Percentiles rank a stretch among this genome's conserved stretches.
phyloP scores from a whole-genome alignment of 2,329 filamentous ascomycete genomes.

The Iodosphaeria phyllophila region DNA sequence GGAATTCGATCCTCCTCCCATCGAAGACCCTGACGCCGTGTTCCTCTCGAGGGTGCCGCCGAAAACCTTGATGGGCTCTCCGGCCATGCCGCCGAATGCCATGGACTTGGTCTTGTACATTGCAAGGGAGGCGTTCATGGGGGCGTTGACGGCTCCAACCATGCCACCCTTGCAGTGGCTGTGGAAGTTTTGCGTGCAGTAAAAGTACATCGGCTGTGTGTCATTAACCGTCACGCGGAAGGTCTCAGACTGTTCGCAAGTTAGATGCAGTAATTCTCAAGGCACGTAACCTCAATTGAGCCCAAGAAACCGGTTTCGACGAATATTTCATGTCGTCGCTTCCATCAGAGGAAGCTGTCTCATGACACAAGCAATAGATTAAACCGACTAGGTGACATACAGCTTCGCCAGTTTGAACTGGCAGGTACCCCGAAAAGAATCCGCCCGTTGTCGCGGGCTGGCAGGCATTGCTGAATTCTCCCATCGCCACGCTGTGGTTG shows the following conservation, averaged over 20 bases:
- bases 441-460: slow-evolving; percentile 13
- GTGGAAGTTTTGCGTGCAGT: slow-evolving; percentile 21
- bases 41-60: too few species aligned
- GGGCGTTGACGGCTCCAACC: slow-evolving; percentile 18
- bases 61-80: not conserved
- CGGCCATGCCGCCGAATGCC: not conserved
- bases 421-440: slow-evolving; percentile 21
- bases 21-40: too few species aligned
- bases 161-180: slow-evolving; percentile 26
- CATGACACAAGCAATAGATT: too few species aligned
- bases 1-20: too few species aligned
- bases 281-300: not conserved
- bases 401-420: not conserved
- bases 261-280: not conserved
- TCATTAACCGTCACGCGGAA: slow-evolving; percentile 26
- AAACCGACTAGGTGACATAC: not conserved
- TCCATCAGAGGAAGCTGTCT: too few species aligned
- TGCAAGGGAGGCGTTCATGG: slow-evolving; percentile 16
- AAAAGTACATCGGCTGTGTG: slow-evolving; percentile 28
- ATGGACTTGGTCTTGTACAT: slow-evolving; percentile 13
- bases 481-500: slow-evolving; percentile 22
- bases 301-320: too few species aligned
- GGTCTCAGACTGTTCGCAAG: slow-evolving; percentile 10
- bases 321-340: too few species aligned
- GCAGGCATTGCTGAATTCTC: slow-evolving; percentile 20